Conservation (phyloP, 345 rosid genomes). For the Camelina laxa region DNA sequence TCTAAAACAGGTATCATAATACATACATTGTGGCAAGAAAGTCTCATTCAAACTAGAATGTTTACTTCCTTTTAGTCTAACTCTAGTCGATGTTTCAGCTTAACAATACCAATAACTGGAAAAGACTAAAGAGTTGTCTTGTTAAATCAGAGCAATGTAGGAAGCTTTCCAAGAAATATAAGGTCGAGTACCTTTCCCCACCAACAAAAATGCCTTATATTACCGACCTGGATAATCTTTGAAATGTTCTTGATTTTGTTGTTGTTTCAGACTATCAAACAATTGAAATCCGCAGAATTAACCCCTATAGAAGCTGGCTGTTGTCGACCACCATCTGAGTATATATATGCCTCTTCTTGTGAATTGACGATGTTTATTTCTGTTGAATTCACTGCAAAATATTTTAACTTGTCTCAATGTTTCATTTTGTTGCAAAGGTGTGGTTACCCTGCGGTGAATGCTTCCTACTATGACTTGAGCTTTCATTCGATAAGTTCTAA, state of each 20-base stretch:
- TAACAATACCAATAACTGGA: slow-evolving; percentile 74
- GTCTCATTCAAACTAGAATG: neutral
- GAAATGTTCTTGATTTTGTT: slow-evolving; percentile 3
- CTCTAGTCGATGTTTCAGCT: slow-evolving; percentile 51
- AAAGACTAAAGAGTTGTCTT: slow-evolving; percentile 81
- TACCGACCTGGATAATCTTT: slow-evolving; percentile 8
- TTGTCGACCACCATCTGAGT: slow-evolving; percentile 94
- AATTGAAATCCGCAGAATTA: slow-evolving; percentile 70
- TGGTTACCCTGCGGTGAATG: slow-evolving; percentile 82
- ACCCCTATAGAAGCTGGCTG: slow-evolving; percentile 94
- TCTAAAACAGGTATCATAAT: slow-evolving; percentile 60
- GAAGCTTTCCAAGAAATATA: slow-evolving; percentile 65
- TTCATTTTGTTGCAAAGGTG: slow-evolving; percentile 53
- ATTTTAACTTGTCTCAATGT: neutral
- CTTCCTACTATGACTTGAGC: slow-evolving; percentile 83
- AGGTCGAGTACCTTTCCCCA: slow-evolving; percentile 50
- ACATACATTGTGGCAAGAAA: neutral
- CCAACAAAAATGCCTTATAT: slow-evolving; percentile 19
- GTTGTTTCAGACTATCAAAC: slow-evolving; percentile 62
- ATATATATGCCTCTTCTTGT: slow-evolving; percentile 36
- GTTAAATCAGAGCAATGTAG: slow-evolving; percentile 84
- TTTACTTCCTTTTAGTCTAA: neutral
- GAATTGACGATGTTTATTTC: neutral
- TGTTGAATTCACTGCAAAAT: neutral
- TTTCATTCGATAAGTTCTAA: slow-evolving; percentile 82